phyloP scores from a whole-genome alignment of 2,329 filamentous ascomycete species.

The Verticillium tricorpus region DNA sequence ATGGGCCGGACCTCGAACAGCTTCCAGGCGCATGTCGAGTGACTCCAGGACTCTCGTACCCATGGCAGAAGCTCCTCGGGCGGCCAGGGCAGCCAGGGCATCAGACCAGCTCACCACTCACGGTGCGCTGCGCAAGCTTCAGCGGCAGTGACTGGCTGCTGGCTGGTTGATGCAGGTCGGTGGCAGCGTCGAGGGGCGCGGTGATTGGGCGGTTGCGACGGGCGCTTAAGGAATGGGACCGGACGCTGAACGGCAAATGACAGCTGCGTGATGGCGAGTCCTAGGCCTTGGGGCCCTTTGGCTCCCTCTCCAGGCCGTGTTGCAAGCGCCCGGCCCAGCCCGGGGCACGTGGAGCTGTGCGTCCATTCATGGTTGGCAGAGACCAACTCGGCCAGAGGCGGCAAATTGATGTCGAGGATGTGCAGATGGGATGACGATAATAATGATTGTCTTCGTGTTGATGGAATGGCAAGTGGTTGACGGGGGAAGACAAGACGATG shows the following conservation, averaged over 20 bases:
- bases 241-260: background rate
- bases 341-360: background rate
- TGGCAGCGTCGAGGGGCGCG: constrained; percentile 5
- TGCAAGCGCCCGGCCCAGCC: background rate
- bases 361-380: background rate
- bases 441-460: background rate
- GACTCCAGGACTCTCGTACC: background rate
- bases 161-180: background rate
- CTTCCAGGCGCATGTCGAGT: background rate
- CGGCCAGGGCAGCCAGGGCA: no score
- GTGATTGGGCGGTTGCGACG: constrained; percentile 12
- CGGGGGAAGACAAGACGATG: background rate
- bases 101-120: background rate
- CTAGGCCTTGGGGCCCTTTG: background rate
- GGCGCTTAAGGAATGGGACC: constrained; percentile 13
- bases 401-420: background rate
- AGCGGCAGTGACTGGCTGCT: constrained; percentile 9
- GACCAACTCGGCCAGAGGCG: background rate
- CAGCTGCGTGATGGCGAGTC: background rate
- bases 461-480: background rate
- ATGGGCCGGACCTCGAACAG: background rate
- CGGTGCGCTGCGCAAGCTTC: constrained; percentile 4
- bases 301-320: background rate
- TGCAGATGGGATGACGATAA: background rate
- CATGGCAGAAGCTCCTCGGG: background rate